A percentile compares a stretch with the other conserved stretches of the same genome.
Conservation (phyloP, 2,329 filamentous ascomycete genomes). For the Tolypocladium guangdongense region DNA sequence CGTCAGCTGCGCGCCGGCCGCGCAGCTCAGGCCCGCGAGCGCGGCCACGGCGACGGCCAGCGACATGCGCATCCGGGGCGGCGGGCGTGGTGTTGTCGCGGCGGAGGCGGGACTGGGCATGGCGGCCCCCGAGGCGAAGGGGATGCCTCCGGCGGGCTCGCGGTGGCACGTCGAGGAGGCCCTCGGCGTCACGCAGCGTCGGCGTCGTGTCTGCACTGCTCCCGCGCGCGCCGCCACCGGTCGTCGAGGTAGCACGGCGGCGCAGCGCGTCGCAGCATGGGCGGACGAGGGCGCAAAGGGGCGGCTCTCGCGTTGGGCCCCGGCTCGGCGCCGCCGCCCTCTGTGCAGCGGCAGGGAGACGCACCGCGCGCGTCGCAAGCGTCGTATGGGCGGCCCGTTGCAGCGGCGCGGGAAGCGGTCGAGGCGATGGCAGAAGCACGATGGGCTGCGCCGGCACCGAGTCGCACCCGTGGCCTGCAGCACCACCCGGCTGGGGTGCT, state of each 20-base stretch:
- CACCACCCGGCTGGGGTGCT: not conserved
- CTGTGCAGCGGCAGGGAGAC: too few relatives aligned
- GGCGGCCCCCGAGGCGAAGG: not conserved
- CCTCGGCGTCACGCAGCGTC: too few relatives aligned
- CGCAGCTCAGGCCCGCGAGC: slow-evolving; percentile 2
- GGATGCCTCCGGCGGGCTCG: not conserved
- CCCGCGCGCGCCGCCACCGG: not conserved
- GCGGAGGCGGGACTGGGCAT: not conserved
- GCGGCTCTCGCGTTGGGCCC: too few relatives aligned
- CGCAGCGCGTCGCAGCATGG: too few relatives aligned
- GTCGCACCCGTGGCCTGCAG: not conserved
- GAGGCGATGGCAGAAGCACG: too few relatives aligned
- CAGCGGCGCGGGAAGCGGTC: too few relatives aligned
- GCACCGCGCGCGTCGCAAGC: too few relatives aligned
- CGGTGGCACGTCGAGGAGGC: not conserved
- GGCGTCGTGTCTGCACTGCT: not conserved
- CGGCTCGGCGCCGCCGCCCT: too few relatives aligned
- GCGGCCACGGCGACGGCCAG: slow-evolving; percentile 1
- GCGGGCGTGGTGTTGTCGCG: not conserved
- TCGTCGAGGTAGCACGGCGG: not conserved
- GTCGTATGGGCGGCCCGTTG: too few relatives aligned
- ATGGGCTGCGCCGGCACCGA: too few relatives aligned
- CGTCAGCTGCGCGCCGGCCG: slow-evolving; percentile 1
- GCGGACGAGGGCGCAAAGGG: too few relatives aligned
- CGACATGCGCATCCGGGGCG: slow-evolving; percentile 1